phyloP scores from a whole-genome alignment of 768 basidiomycete genomes.

The Suillus discolor region DNA sequence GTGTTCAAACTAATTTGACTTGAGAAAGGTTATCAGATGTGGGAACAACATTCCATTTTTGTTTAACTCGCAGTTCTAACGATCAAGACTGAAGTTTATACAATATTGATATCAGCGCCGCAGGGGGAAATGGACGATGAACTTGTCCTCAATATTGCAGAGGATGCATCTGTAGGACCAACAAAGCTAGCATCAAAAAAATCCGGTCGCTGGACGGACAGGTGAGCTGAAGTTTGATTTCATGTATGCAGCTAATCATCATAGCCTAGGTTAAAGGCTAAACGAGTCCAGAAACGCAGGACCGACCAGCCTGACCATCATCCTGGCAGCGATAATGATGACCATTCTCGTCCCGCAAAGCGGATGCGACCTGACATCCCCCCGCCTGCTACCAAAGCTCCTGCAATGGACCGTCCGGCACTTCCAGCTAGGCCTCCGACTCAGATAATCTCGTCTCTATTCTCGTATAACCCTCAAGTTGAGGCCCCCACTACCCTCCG shows the following conservation, averaged over 20 bases:
- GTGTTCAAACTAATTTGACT: constrained; percentile 18
- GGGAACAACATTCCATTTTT: constrained; percentile 29
- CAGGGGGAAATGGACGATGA: constrained; percentile 63
- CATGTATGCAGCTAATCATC: constrained; percentile 4
- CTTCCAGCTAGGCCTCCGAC: constrained; percentile 35
- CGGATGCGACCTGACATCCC: constrained; percentile 39
- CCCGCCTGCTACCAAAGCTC: constrained; percentile 15
- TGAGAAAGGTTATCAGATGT: constrained; percentile 14
- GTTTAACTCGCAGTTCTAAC: not conserved
- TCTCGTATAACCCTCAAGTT: constrained; percentile 79
- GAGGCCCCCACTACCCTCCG: constrained; percentile 40
- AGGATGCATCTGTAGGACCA: constrained; percentile 34
- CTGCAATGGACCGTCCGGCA: constrained; percentile 20
- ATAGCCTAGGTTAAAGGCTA: constrained; percentile 66
- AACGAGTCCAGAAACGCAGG: constrained; percentile 65
- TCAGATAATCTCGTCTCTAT: constrained; percentile 87
- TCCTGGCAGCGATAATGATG: constrained; percentile 24
- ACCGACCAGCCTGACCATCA: constrained; percentile 18
- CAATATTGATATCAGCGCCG: not conserved
- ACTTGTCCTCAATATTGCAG: constrained; percentile 72
- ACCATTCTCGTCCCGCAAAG: constrained; percentile 46
- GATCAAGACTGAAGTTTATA: not conserved
- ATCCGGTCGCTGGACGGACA: constrained; percentile 77
- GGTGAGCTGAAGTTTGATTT: constrained; percentile 45
- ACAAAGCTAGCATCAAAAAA: constrained; percentile 43